Conservation (phyloP, 257 asterid species). For the Thymus mandschuricus region DNA sequence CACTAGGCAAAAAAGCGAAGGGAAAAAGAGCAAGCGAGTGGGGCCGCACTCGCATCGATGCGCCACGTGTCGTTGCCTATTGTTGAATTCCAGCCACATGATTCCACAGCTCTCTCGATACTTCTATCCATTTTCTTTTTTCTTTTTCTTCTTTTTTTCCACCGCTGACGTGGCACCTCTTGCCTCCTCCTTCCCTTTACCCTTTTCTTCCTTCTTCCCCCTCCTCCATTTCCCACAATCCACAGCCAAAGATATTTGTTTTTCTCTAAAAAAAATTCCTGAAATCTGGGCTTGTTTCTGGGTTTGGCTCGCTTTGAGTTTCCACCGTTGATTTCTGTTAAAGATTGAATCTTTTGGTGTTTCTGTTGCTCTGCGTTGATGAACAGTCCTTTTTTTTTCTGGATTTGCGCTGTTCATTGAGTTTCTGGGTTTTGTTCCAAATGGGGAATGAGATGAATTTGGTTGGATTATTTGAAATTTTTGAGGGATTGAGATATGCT, state of each 20-base stretch:
- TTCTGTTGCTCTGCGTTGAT: constrained; percentile 8
- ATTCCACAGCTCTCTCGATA: constrained; percentile 48
- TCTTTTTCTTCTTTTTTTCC: background rate
- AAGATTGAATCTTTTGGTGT: constrained; percentile 34
- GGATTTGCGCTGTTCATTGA: constrained; percentile 11
- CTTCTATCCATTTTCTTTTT: constrained; percentile 28
- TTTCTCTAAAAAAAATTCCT: background rate
- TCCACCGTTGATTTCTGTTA: constrained; percentile 25
- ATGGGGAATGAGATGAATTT: constrained; percentile 12
- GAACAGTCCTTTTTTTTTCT: constrained; percentile 23
- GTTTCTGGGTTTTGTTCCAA: constrained; percentile 14
- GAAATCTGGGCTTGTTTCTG: background rate
- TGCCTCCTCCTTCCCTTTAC: background rate
- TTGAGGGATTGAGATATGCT: background rate
- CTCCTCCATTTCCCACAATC: constrained; percentile 6
- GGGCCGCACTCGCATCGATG: constrained; percentile 27
- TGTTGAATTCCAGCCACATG: constrained; percentile 67
- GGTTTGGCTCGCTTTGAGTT: constrained; percentile 19
- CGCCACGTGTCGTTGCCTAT: constrained; percentile 57
- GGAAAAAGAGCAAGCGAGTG: constrained; percentile 28
- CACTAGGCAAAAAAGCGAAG: background rate
- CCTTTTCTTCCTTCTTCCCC: constrained; percentile 3
- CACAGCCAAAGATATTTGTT: background rate
- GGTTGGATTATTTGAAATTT: background rate
- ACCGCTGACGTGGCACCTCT: constrained; percentile 54